Evolutionary conservation across 2,329 filamentous ascomycete genomes (phyloP).

Genomic region (Aspergillus brasiliensis): DNA sequence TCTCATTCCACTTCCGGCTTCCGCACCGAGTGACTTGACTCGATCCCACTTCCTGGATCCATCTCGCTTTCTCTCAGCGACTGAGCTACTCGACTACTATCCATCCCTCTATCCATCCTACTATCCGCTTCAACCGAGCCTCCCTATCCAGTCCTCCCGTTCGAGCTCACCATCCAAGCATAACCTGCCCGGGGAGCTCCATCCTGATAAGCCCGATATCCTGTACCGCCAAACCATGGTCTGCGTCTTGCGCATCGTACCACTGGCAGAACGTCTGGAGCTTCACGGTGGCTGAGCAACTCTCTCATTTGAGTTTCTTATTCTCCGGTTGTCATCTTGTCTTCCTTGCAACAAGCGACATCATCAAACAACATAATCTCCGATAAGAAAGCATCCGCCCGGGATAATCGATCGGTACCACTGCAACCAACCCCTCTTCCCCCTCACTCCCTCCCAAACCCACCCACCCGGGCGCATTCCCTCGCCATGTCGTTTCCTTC

Average conservation of each 20-base stretch:
- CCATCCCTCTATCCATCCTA: too few relatives aligned
- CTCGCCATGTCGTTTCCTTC: constrained; percentile 15
- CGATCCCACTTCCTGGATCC: too few relatives aligned
- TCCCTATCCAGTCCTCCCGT: background rate
- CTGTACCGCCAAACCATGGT: constrained; percentile 26
- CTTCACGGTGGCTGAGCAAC: constrained; percentile 32
- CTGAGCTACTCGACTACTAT: too few relatives aligned
- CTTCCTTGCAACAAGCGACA: too few relatives aligned
- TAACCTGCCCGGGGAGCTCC: constrained; percentile 1
- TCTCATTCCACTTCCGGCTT: constrained; percentile 4
- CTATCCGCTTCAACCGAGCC: background rate
- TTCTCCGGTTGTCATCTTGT: background rate
- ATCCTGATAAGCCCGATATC: background rate
- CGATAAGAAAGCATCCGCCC: background rate
- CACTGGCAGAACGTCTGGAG: constrained; percentile 28
- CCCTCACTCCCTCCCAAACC: background rate
- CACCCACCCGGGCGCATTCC: background rate
- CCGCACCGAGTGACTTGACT: background rate
- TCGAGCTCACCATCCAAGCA: background rate
- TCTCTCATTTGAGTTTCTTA: constrained; percentile 2
- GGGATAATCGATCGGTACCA: background rate
- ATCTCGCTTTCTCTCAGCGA: too few relatives aligned
- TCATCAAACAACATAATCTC: too few relatives aligned
- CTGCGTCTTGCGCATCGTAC: constrained; percentile 25
- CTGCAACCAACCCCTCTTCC: background rate